Evolutionary conservation across 805 yeast genomes (phyloP), one percentile per base, ranked within the genome.

Genomic region (Candida ipomoeae): DNA sequence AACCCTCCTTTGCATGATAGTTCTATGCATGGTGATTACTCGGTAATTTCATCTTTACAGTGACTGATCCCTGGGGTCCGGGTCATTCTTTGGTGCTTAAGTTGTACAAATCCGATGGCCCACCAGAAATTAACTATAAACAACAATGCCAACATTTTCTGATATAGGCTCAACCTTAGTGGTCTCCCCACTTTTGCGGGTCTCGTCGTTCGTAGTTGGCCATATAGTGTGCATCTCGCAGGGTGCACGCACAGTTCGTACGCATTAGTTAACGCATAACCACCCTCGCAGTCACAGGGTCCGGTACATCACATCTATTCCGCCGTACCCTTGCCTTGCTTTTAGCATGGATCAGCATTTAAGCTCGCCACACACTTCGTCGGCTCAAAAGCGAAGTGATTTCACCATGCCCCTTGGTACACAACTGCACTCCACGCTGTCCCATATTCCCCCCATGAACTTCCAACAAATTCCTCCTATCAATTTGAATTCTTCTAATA

Each of bases 281-380:
- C 41, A 39, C 40, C 13, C 31, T 14, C 41, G 41, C 41, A 23
- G 41, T 39, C 32, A 39, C 41, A 40, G 43, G 21, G 43, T 40
- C 43, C 34, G 26, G 43, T 15, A 18, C 20, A 26, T 40, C 43
- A 15, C 34, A n/a, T 26, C 43, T 17, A n/a, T 10, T 40, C 18
- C 34, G 20, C 34, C 26, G 20, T 33, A 20, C 21, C 21, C 13
- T 15, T 33, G 18, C 38, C 38, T 20, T 32, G 36, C 38, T 42
- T 33, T n/a, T 21, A 42, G 45, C 31, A 42, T 42, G 45, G 45
- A 42, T 18, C 45, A 17, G 23, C 45, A 42, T 33, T 21, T 32
- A 20, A 32, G 14, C 5, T 34, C 45, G 45, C 45, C 45, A 21
- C n/a, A 18, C 44, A 17, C 7, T n/a, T 33, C 38, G 8, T n/a